A percentile compares a stretch with the other conserved stretches of the same genome.
phyloP scores from a whole-genome alignment of 2,329 filamentous ascomycete genomes.

The Sphaerulina vaccinii region DNA sequence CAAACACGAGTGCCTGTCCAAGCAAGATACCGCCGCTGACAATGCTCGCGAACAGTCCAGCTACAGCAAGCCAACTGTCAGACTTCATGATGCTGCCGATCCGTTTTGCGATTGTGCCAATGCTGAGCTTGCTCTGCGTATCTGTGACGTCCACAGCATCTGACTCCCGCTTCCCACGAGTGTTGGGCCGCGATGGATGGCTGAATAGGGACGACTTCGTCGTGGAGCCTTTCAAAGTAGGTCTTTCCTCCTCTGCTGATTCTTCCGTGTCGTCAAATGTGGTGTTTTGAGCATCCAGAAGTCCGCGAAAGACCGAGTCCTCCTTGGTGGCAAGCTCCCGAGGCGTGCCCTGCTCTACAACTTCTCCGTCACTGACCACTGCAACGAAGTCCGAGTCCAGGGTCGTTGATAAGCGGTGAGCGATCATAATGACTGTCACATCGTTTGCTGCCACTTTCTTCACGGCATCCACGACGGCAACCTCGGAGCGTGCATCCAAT shows the following conservation, averaged over 20 bases:
- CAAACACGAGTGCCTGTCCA: slow-evolving; percentile 60
- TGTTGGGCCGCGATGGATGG: not conserved
- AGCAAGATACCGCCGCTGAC: slow-evolving; percentile 54
- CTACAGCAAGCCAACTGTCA: slow-evolving; percentile 40
- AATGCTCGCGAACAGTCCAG: slow-evolving; percentile 47
- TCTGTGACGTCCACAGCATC: not conserved
- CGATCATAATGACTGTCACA: slow-evolving; percentile 69
- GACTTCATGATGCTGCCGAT: slow-evolving; percentile 32
- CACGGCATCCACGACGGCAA: slow-evolving; percentile 45
- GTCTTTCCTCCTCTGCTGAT: slow-evolving; percentile 8
- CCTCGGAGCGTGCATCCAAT: slow-evolving; percentile 46
- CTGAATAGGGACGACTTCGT: slow-evolving; percentile 10
- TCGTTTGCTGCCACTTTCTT: slow-evolving; percentile 42
- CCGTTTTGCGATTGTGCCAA: slow-evolving; percentile 17
- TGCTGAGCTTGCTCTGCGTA: slow-evolving; percentile 7
- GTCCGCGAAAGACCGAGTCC: slow-evolving; percentile 30
- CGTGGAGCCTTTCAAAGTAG: not conserved
- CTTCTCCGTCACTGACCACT: slow-evolving; percentile 67
- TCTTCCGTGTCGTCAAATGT: slow-evolving; percentile 12
- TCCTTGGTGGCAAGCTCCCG: slow-evolving; percentile 49
- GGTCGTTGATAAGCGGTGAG: slow-evolving; percentile 73
- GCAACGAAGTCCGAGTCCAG: slow-evolving; percentile 79
- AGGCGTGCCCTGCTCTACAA: slow-evolving; percentile 63
- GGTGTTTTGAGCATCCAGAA: slow-evolving; percentile 32
- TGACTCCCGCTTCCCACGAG: not conserved